A percentile compares a stretch with the other conserved stretches of the same genome.
Evolutionary conservation across 2,329 filamentous ascomycete genomes (phyloP).

Genomic region (Thielaviopsis populi): DNA sequence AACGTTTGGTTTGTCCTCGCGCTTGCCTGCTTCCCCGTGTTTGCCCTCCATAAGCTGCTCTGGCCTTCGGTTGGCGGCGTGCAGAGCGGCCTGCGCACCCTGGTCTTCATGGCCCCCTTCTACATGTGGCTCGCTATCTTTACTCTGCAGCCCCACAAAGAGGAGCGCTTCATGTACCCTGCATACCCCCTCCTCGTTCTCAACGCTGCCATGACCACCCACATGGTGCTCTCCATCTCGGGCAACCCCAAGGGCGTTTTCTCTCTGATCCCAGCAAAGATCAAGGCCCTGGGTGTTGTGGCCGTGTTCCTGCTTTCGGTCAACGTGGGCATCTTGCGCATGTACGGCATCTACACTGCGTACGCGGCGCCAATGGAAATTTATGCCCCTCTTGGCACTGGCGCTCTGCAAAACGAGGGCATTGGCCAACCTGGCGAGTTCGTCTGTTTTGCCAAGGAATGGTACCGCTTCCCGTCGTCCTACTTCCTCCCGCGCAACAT

Average conservation of each 20-base stretch:
- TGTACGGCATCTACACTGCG: conserved; percentile 60
- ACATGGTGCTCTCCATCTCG: conserved; percentile 62
- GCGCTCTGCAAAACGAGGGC: conserved; percentile 30
- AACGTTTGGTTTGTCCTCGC: conserved; percentile 86
- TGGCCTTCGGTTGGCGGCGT: conserved; percentile 46
- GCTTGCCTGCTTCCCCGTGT: conserved; percentile 56
- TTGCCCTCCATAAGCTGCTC: conserved; percentile 55
- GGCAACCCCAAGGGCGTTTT: conserved; percentile 54
- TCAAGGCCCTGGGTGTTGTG: conserved; percentile 55
- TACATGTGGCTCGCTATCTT: conserved; percentile 93
- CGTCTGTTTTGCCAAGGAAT: conserved; percentile 89
- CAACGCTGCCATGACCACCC: conserved; percentile 72
- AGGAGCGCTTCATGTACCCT: conserved; percentile 98
- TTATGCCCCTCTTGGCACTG: conserved; percentile 51
- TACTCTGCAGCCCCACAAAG: conserved; percentile 85
- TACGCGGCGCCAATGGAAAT: conserved; percentile 69
- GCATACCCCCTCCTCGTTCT: conserved; percentile 80
- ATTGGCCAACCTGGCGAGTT: conserved; percentile 47
- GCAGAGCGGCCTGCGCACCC: conserved; percentile 55
- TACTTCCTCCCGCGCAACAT: conserved; percentile 78
- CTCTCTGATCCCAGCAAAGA: conserved; percentile 54
- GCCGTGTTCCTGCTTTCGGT: conserved; percentile 47
- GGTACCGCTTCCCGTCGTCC: conserved; percentile 92
- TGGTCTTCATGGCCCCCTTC: conserved; percentile 71
- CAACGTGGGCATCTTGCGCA: conserved; percentile 53